Conservation (phyloP, 148 eudicot species). For the Fallopia convolvulus region DNA sequence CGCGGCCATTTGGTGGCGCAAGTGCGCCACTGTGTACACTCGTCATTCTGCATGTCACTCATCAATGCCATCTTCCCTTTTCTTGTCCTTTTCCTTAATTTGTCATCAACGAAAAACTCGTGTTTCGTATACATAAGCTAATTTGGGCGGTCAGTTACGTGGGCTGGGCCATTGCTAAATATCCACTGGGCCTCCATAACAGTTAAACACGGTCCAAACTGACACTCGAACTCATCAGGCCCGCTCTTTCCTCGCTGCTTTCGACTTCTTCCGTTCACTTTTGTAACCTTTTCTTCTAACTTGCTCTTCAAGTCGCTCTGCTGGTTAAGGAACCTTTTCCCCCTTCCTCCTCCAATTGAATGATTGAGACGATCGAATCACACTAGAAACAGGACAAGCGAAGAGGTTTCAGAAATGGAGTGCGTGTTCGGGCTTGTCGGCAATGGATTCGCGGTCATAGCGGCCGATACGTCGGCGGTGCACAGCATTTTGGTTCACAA, state of each 20-base stretch:
- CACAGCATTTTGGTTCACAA: slow-evolving; percentile 80
- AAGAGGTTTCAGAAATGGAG: slow-evolving; percentile 34
- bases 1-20: slow-evolving; percentile 1
- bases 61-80: neutral
- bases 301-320: slow-evolving; percentile 9
- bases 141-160: no score
- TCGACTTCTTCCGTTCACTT: no score
- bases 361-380: neutral
- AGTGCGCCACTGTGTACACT: neutral
- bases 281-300: neutral
- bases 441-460: slow-evolving; percentile 65
- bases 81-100: no score
- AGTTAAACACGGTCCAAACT: neutral
- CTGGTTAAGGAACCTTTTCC: neutral
- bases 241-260: neutral
- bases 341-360: neutral
- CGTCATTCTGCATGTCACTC: neutral
- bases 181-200: no score
- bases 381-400: neutral
- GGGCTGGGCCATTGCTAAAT: no score
- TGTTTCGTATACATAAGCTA: no score
- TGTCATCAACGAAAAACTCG: no score
- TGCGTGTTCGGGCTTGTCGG: slow-evolving; percentile 81
- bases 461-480: slow-evolving; percentile 72
- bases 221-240: neutral